A percentile compares a stretch with the other conserved stretches of the same genome.
These are phyloP conservation scores for Pseudogymnoascus sp. DNA, from an alignment of 2,329 filamentous ascomycete species.

Conservation along the genomic window DNA sequence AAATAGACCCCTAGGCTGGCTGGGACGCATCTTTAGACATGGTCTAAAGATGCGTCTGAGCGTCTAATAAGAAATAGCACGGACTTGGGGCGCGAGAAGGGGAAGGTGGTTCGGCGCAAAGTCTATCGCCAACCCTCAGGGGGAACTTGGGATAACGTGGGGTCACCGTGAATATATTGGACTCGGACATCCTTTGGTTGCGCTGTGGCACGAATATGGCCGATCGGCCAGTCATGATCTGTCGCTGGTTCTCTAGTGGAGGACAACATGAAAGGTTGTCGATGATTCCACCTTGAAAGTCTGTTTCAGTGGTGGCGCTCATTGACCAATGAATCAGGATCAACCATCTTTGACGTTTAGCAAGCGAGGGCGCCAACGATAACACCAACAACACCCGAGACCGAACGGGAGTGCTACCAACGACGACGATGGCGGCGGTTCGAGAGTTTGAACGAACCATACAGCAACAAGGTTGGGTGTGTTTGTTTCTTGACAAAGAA, in stretches of 20 bases:
- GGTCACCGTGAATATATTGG: background rate
- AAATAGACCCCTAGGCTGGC: background rate
- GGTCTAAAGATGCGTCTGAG: background rate
- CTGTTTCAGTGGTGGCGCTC: background rate
- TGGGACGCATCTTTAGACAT: background rate
- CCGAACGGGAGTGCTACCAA: background rate
- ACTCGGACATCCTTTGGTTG: background rate
- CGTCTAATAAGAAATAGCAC: background rate
- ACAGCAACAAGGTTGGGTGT: background rate
- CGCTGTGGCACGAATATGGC: background rate
- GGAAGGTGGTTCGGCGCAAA: background rate
- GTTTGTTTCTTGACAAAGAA: background rate
- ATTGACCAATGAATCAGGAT: constrained; percentile 1
- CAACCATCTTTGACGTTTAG: background rate
- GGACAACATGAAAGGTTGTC: background rate
- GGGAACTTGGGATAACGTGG: background rate
- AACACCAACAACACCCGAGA: background rate
- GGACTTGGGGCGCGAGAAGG: background rate
- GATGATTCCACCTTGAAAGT: background rate
- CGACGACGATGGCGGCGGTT: background rate
- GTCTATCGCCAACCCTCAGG: background rate
- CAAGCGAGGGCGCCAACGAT: background rate
- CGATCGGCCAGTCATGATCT: background rate
- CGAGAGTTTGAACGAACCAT: background rate
- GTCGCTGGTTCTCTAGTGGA: background rate